Percentiles rank a stretch among this genome's conserved stretches.
Evolutionary conservation across 2,329 filamentous ascomycete genomes (phyloP).

Genomic region (Diaporthe capsici): DNA sequence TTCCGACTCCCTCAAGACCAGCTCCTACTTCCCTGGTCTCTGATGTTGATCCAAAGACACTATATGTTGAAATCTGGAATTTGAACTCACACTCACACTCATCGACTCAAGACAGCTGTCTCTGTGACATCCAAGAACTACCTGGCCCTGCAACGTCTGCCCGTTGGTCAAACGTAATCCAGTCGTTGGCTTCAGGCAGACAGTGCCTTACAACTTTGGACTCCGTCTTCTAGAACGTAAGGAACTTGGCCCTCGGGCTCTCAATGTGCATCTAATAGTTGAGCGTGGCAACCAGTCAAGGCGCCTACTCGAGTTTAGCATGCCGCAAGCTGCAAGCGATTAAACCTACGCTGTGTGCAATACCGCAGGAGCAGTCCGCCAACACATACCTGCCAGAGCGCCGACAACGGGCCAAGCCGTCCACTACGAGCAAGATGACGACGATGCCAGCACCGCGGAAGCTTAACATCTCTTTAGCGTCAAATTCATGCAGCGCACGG

Average conservation of each 20-base stretch:
- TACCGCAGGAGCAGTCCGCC: background rate
- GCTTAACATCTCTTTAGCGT: slow-evolving; percentile 16
- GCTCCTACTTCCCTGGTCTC: background rate
- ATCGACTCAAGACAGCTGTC: background rate
- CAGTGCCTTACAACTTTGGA: background rate
- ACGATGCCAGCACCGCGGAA: slow-evolving; percentile 23
- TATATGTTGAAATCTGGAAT: background rate
- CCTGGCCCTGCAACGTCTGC: background rate
- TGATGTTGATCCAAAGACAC: background rate
- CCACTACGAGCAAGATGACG: background rate
- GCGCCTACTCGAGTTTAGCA: background rate
- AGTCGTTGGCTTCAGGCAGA: background rate
- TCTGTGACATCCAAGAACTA: background rate
- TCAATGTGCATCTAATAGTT: no score
- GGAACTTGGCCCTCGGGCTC: background rate
- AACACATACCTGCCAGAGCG: background rate
- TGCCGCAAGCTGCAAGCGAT: background rate
- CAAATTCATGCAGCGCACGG: slow-evolving; percentile 22
- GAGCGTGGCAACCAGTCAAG: background rate
- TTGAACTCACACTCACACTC: background rate
- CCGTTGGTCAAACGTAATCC: background rate
- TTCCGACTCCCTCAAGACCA: background rate
- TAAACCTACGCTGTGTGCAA: background rate
- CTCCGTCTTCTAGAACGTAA: background rate
- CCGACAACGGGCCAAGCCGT: slow-evolving; percentile 22